Conservation (phyloP, 1,284 basidiomycete species). For the Cutaneotrichosporon dermatis region DNA sequence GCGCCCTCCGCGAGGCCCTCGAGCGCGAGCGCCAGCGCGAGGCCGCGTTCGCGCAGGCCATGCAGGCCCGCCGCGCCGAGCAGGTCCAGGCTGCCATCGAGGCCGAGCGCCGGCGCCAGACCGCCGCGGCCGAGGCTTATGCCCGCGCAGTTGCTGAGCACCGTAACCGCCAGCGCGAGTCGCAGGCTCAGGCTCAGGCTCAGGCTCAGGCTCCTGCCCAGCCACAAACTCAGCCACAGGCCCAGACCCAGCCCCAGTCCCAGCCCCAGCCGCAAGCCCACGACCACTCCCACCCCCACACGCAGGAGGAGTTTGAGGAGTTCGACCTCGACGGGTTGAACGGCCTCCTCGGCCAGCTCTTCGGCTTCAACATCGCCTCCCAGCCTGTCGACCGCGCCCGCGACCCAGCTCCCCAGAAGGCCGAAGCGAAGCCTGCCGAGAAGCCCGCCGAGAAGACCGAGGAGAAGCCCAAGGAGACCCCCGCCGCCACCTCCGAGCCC, state of each 20-base stretch:
- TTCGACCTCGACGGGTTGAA: conserved; percentile 29
- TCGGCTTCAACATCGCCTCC: conserved; percentile 34
- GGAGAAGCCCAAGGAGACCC: background rate
- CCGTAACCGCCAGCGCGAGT: background rate
- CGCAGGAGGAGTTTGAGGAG: conserved; percentile 7
- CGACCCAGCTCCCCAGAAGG: conserved; percentile 12
- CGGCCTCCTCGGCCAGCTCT: conserved; percentile 33
- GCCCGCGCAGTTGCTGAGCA: conserved; percentile 8
- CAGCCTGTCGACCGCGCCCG: background rate
- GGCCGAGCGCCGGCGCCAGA: conserved; percentile 16
- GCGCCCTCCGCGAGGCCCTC: conserved; percentile 11
- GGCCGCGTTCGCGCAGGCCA: conserved; percentile 7
- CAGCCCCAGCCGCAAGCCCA: too few species aligned
- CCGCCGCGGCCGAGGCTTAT: conserved; percentile 20
- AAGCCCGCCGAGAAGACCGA: background rate
- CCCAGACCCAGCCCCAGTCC: too few species aligned
- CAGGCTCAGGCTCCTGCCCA: too few species aligned
- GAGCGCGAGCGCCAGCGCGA: conserved; percentile 21
- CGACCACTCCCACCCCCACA: background rate
- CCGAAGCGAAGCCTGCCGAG: background rate
- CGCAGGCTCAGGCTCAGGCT: conserved; percentile 3
- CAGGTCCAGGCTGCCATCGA: conserved; percentile 11
- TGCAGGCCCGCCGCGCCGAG: conserved; percentile 12
- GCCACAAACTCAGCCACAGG: too few species aligned
- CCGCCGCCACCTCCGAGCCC: background rate